These are phyloP conservation scores for Alternaria longipes DNA, from an alignment of 2,329 filamentous ascomycete genomes.

Conservation along the genomic window DNA sequence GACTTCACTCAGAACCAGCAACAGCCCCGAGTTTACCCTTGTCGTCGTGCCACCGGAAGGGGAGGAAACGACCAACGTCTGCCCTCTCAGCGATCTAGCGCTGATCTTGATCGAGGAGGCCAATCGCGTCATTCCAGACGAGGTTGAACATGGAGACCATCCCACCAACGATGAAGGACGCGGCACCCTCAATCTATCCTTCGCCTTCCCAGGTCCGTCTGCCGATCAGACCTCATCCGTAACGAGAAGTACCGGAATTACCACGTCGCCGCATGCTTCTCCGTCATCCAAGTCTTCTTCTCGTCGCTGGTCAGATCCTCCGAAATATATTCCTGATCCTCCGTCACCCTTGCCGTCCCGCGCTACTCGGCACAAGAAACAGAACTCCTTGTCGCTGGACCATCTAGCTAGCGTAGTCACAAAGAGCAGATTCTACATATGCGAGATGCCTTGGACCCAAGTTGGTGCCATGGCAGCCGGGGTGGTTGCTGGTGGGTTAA, in stretches of 20 bases:
- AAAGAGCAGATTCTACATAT: constrained; percentile 1
- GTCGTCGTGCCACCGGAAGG: neutral
- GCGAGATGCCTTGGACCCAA: neutral
- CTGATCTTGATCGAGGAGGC: neutral
- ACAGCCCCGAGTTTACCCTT: neutral
- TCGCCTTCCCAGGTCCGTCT: neutral
- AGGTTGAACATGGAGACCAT: neutral
- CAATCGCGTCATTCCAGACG: neutral
- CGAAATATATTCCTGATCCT: neutral
- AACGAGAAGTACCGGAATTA: neutral
- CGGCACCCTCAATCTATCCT: neutral
- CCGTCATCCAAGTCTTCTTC: neutral
- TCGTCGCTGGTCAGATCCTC: neutral
- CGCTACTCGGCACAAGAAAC: neutral
- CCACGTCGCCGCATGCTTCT: neutral
- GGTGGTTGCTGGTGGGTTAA: neutral
- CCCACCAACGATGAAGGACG: neutral
- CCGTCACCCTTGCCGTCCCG: neutral
- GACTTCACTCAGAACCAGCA: neutral
- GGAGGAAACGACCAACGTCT: neutral
- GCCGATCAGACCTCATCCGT: neutral
- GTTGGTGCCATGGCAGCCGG: constrained; percentile 2
- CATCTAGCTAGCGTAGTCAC: constrained; percentile 3
- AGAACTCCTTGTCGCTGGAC: neutral
- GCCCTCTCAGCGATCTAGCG: neutral